Base-by-base conservation (phyloP, 164 flowering plant genomes). In the Nymphaea thermarum region DNA sequence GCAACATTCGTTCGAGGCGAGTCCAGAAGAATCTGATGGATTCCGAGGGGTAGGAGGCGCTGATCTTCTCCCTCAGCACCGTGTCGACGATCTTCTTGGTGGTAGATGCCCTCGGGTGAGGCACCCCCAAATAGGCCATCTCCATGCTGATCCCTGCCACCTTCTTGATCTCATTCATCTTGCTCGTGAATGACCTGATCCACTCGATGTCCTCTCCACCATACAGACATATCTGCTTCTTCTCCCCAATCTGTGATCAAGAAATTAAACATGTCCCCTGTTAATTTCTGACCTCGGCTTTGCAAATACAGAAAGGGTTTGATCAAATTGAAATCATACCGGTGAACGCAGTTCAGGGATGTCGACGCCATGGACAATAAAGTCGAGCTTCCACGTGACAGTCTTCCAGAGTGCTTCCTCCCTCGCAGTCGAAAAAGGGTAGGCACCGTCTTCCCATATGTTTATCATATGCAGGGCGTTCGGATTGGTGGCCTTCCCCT, bases 401-500 rank as follows among this genome's bases (percentile, higher is more conserved):
- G 75, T 72, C 67, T 79, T 73, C 98, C 98, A 89, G 0, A 88
- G 84, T 68, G 88, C 75, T 63, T 71, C 68, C 73, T 89, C 96
- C 75, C 82, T 83, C 42, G 80, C 76, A 71, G 59, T 64, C 44
- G 98, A 84, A 75, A 88, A 89, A 25, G 94, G 98, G 68, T 75
- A 86, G 15, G 91, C 96, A 71, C 43, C 67, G n/a, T 77, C 65
- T 6, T 95, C 96, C 98, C 98, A 90, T 7, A 88, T 80, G 55
- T 76, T 57, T 51, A 81, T 75, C 93, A 90, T 85, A 71, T 87
- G 80, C 5, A 84, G 68, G 6, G 96, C 91, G 80, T 86, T 84
- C 55, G 42, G 42, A 64, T 83, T 78, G 18, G 81, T 70, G n/a
- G 90, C 75, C 44, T 25, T 71, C 17, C 96, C 93, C 71, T 77